phyloP scores from a whole-genome alignment of 2,329 filamentous ascomycete species.

The Alternaria ethzedia region DNA sequence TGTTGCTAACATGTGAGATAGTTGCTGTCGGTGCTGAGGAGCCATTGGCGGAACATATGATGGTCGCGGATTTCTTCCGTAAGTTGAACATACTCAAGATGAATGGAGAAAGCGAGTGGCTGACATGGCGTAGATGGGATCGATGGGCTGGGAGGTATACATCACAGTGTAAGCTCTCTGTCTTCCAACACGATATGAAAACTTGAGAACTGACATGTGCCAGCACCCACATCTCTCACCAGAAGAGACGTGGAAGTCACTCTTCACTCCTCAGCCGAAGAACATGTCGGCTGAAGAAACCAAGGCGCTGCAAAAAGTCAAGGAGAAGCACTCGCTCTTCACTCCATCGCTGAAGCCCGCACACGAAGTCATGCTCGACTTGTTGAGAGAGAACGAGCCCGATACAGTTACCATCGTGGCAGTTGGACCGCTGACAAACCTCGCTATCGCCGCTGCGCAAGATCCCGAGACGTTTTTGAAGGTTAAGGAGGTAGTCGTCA shows the following conservation, averaged over 20 bases:
- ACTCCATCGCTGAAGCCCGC: slow-evolving; percentile 75
- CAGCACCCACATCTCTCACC: slow-evolving; percentile 58
- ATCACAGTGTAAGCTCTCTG: slow-evolving; percentile 47
- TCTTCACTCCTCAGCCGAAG: slow-evolving; percentile 49
- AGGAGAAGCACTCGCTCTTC: slow-evolving; percentile 63
- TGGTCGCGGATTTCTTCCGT: slow-evolving; percentile 81
- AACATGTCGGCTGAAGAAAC: slow-evolving; percentile 41
- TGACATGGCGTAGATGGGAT: slow-evolving; percentile 49
- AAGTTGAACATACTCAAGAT: slow-evolving; percentile 41
- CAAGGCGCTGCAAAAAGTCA: slow-evolving; percentile 45
- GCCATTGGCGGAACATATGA: slow-evolving; percentile 80
- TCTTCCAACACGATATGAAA: neutral
- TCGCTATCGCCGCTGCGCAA: slow-evolving; percentile 84
- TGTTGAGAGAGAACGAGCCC: slow-evolving; percentile 79
- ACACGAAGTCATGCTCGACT: slow-evolving; percentile 86
- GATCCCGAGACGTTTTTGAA: slow-evolving; percentile 89
- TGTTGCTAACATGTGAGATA: slow-evolving; percentile 5
- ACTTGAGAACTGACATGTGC: neutral
- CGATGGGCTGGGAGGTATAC: slow-evolving; percentile 58
- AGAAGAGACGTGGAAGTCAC: slow-evolving; percentile 55
- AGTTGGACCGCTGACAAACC: slow-evolving; percentile 90
- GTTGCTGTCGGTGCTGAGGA: slow-evolving; percentile 87
- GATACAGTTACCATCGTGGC: slow-evolving; percentile 90
- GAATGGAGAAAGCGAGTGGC: neutral
- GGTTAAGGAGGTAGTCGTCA: slow-evolving; percentile 89